Percentiles rank a stretch among this genome's conserved stretches.
Evolutionary conservation across 176 grass and related monocot genomes (phyloP).

Genomic region (Avena insularis): DNA sequence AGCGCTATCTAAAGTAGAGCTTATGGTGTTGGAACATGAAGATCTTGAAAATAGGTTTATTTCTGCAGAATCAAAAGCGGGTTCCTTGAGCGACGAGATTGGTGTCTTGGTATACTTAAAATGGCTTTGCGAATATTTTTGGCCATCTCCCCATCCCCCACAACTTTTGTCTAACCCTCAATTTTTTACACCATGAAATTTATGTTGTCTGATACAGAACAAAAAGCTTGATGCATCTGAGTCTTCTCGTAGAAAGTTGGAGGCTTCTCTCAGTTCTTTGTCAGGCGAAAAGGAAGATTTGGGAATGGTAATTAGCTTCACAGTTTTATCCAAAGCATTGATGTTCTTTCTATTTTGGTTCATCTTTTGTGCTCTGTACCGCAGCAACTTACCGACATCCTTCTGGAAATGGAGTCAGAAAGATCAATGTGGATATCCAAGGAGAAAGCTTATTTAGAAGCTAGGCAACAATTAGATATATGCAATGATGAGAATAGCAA

Average conservation of each 20-base stretch:
- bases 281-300: conserved; percentile 88
- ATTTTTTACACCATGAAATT: conserved; percentile 14
- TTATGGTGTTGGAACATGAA: conserved; percentile 64
- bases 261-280: conserved; percentile 61
- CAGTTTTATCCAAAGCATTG: conserved; percentile 20
- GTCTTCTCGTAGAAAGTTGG: conserved; percentile 50
- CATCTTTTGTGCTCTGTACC: conserved; percentile 43
- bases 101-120: conserved; percentile 56
- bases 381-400: conserved; percentile 91
- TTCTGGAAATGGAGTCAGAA: conserved; percentile 86
- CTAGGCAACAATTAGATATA: conserved; percentile 55
- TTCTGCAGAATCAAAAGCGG: conserved; percentile 58
- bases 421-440: conserved; percentile 66
- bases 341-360: conserved; percentile 13
- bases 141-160: background rate
- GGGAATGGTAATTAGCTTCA: conserved; percentile 71
- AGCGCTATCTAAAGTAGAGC: conserved; percentile 59
- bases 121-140: conserved; percentile 39
- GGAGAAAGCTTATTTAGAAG: conserved; percentile 64
- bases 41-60: conserved; percentile 58
- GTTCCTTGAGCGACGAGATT: conserved; percentile 63
- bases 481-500: conserved; percentile 58
- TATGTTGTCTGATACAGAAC: conserved; percentile 48
- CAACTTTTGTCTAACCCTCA: conserved; percentile 5
- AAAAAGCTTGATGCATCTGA: conserved; percentile 63